These are phyloP conservation scores for Plantago ovata DNA, from an alignment of 257 asterid genomes.

Conservation along the genomic window DNA sequence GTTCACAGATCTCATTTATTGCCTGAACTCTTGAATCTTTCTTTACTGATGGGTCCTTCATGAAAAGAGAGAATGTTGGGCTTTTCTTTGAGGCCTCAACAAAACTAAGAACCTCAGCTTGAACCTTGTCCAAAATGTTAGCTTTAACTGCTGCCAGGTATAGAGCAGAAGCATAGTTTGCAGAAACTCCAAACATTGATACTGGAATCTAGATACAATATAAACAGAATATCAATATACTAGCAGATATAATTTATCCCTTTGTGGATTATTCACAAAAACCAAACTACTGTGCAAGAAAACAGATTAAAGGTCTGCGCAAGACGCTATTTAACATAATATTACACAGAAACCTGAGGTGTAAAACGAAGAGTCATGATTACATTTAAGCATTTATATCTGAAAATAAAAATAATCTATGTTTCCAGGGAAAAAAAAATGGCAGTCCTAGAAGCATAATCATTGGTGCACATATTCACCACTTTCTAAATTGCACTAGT, in stretches of 20 bases:
- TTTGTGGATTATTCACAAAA: background rate
- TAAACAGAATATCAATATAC: conserved; percentile 14
- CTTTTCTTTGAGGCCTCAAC: conserved; percentile 76
- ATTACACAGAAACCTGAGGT: too few species aligned
- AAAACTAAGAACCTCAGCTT: conserved; percentile 64
- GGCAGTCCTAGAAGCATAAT: too few species aligned
- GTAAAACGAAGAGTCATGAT: too few species aligned
- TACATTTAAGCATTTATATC: too few species aligned
- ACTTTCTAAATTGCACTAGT: too few species aligned
- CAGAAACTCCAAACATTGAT: conserved; percentile 75
- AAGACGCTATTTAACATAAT: too few species aligned
- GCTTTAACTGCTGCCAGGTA: conserved; percentile 82
- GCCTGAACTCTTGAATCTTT: conserved; percentile 66
- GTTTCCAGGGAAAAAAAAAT: too few species aligned
- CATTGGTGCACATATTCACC: too few species aligned
- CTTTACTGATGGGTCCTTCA: conserved; percentile 70
- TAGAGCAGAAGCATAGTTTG: conserved; percentile 90
- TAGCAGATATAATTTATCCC: background rate
- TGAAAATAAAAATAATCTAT: too few species aligned
- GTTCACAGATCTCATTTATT: conserved; percentile 45
- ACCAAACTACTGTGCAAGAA: conserved; percentile 3
- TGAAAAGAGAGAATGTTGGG: conserved; percentile 70
- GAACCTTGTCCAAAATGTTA: conserved; percentile 75
- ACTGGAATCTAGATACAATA: conserved; percentile 61
- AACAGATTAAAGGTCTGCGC: too few species aligned